Conservation (phyloP, 768 basidiomycete genomes). For the Russula sp. region DNA sequence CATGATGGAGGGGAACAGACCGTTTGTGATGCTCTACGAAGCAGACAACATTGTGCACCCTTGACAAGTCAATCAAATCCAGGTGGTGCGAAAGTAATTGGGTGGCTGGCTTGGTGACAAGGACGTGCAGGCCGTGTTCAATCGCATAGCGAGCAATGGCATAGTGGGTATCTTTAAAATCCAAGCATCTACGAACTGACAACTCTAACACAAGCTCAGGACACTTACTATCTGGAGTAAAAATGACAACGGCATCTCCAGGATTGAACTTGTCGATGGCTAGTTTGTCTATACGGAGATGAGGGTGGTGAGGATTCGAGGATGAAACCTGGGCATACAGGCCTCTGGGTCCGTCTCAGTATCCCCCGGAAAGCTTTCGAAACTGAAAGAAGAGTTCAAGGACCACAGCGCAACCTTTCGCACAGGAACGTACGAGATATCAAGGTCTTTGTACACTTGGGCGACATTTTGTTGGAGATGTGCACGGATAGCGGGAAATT, state of each 20-base stretch:
- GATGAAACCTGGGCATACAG: slow-evolving; percentile 46
- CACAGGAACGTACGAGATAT: slow-evolving; percentile 53
- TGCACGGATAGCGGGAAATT: slow-evolving; percentile 79
- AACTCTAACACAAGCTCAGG: not conserved
- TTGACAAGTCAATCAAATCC: slow-evolving; percentile 68
- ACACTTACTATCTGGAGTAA: slow-evolving; percentile 80
- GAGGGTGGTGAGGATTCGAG: not conserved
- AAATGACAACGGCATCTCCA: slow-evolving; percentile 88
- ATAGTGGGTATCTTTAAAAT: slow-evolving; percentile 66
- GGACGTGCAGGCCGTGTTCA: slow-evolving; percentile 77
- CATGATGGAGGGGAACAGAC: slow-evolving; percentile 31
- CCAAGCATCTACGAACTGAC: not conserved
- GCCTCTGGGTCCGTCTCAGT: slow-evolving; percentile 68
- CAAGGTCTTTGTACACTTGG: slow-evolving; percentile 81
- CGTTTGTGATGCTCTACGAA: slow-evolving; percentile 96
- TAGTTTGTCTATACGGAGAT: slow-evolving; percentile 52
- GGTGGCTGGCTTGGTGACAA: slow-evolving; percentile 91
- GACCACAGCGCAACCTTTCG: not conserved
- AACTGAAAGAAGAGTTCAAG: slow-evolving; percentile 38
- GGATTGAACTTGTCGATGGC: slow-evolving; percentile 73
- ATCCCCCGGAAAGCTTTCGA: slow-evolving; percentile 73
- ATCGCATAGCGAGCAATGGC: slow-evolving; percentile 84
- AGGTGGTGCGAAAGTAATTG: slow-evolving; percentile 81
- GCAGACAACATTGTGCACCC: slow-evolving; percentile 74
- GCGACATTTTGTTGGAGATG: slow-evolving; percentile 82